Evolutionary conservation across 441 rosid species (phyloP).

Genomic region (Euphorbia schlechtendalii): DNA sequence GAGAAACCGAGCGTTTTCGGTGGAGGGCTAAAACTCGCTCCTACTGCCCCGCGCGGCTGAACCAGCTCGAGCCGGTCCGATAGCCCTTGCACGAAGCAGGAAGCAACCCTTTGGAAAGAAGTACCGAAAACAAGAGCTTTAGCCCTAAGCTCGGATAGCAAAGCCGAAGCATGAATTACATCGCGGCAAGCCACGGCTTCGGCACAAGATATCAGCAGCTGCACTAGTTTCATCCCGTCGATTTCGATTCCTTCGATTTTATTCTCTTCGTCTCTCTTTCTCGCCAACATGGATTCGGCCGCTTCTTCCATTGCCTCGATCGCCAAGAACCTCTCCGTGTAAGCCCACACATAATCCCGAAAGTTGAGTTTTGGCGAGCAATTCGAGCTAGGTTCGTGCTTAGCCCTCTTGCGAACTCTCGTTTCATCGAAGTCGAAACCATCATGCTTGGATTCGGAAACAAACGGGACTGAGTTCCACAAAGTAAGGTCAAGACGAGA

Average conservation of each 20-base stretch:
- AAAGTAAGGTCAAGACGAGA: conserved; percentile 25
- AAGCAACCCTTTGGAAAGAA: conserved; percentile 56
- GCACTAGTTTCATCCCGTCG: conserved; percentile 39
- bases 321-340: conserved; percentile 34
- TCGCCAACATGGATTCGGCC: conserved; percentile 16
- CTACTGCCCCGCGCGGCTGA: conserved; percentile 37
- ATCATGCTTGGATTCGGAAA: conserved; percentile 7
- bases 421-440: conserved; percentile 14
- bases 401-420: conserved; percentile 28
- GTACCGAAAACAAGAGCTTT: conserved; percentile 50
- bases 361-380: conserved; percentile 30
- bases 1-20: conserved; percentile 24
- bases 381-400: conserved; percentile 15
- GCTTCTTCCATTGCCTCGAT: conserved; percentile 45
- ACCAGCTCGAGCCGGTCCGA: conserved; percentile 38
- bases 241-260: conserved; percentile 26
- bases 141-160: conserved; percentile 39
- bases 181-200: conserved; percentile 72
- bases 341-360: conserved; percentile 42
- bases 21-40: conserved; percentile 21
- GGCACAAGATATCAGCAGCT: conserved; percentile 49
- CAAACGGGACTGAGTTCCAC: conserved; percentile 2
- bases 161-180: conserved; percentile 35
- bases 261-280: conserved; percentile 11
- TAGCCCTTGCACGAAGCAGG: conserved; percentile 59